Evolutionary conservation across 1,284 basidiomycete genomes (phyloP), one percentile per base, ranked within the genome.

Genomic region (Moesziomyces antarcticus): DNA sequence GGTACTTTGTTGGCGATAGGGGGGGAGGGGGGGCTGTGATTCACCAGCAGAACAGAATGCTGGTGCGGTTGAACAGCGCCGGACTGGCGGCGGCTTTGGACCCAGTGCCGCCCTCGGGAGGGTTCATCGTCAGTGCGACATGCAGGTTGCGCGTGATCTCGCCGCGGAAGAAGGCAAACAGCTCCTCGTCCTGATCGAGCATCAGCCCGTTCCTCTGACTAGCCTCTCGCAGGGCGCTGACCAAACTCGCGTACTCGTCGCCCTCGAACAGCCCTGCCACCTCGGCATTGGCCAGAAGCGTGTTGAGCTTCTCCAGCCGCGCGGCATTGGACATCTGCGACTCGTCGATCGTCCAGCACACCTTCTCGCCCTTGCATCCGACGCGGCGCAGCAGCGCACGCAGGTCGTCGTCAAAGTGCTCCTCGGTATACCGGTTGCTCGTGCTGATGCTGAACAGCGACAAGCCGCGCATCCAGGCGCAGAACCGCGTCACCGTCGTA

Each of bases 271-370:
- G 88, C 84, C 97, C 97, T 0, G 97, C 97, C 18, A 99, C 96
- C 85, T 99, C 97, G n/a, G 96, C 96, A 80, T 99, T 99, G 42
- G 97, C 97, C 14, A 99, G 89, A 5, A 99, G 89, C n/a, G 77
- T 99, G 85, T 99, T 99, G 94, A 99, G 98, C 35, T 97, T 90
- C 84, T 99, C 97, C 67, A 99, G 87, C 88, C 99, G 98, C 58
- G 97, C 97, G 6, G 97, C 94, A 84, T 99, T 96, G 41, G 98
- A 90, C 27, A 99, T 95, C 81, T 99, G 99, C 1, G 94, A 97
- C 85, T 99, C 97, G 85, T 99, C 97, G 45, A 99, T 98, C 85
- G 99, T 98, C 88, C 99, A 99, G 84, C 94, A 98, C 43, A 99
- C 92, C 86, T 98, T 98, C 85, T 99, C 97, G 76, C 94, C 95